A percentile compares a stretch with the other conserved stretches of the same genome.
phyloP scores from a whole-genome alignment of 352 stramenopile genomes.

The Globisporangium abappressorium region DNA sequence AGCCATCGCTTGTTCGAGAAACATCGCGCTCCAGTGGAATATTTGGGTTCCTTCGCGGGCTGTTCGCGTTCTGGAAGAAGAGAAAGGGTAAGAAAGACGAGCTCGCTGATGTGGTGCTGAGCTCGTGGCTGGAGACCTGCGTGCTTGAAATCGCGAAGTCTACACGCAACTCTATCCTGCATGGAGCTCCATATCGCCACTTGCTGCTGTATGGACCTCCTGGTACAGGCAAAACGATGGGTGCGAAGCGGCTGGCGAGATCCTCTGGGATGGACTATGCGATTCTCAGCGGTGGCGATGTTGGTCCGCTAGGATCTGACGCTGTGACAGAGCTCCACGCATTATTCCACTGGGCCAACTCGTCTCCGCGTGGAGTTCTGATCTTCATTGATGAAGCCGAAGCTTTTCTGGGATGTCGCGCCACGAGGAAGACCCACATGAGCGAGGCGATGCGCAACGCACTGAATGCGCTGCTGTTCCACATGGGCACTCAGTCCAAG shows the following conservation, averaged over 20 bases:
- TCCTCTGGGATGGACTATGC: conserved; percentile 77
- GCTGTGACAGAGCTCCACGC: conserved; percentile 81
- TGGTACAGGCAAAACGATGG: conserved; percentile 86
- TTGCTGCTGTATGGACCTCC: conserved; percentile 83
- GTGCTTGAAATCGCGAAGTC: conserved; percentile 63
- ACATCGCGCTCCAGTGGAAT: conserved; percentile 53
- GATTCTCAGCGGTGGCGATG: conserved; percentile 83
- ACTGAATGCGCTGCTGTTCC: conserved; percentile 80
- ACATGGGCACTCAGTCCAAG: conserved; percentile 68
- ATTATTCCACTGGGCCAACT: conserved; percentile 79
- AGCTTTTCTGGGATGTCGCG: conserved; percentile 59
- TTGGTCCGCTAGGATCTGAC: conserved; percentile 69
- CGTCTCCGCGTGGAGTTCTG: conserved; percentile 66
- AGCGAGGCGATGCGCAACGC: conserved; percentile 81
- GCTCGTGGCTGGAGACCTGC: conserved; percentile 47
- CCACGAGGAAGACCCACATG: conserved; percentile 79
- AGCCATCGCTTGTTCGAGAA: conserved; percentile 69
- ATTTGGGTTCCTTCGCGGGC: conserved; percentile 33
- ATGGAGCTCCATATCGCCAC: conserved; percentile 75
- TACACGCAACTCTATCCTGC: conserved; percentile 53
- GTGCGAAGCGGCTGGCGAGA: conserved; percentile 74
- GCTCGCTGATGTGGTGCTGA: conserved; percentile 61
- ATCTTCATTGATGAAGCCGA: conserved; percentile 77
- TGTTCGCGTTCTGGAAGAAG: conserved; percentile 24
- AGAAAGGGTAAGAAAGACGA: conserved; percentile 33